Evolutionary conservation across 495 filamentous ascomycete species (phyloP).

Genomic region (Paragyromitra xinjiangensis): DNA sequence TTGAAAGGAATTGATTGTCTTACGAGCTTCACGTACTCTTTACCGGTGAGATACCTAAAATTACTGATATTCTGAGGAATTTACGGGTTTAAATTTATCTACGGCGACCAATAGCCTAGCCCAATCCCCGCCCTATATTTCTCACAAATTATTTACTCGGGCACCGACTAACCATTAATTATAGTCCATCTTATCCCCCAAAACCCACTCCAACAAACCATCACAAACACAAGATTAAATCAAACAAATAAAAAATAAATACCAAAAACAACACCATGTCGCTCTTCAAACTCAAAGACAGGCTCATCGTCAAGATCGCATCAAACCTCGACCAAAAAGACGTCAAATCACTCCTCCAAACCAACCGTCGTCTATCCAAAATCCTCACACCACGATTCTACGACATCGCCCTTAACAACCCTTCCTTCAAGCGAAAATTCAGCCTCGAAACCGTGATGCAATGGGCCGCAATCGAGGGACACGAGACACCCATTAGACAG

Average conservation of each 20-base stretch:
- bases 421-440: constrained; percentile 12
- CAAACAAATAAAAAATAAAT: background rate
- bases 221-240: background rate
- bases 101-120: background rate
- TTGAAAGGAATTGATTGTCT: constrained; percentile 6
- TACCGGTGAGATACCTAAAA: constrained; percentile 10
- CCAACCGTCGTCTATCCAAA: constrained; percentile 35
- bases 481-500: constrained; percentile 31
- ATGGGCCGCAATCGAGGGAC: constrained; percentile 41
- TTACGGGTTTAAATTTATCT: constrained; percentile 2
- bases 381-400: constrained; percentile 37
- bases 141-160: background rate
- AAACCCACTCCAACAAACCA: background rate
- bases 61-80: background rate
- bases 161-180: constrained; percentile 9
- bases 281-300: constrained; percentile 18
- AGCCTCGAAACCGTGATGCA: constrained; percentile 39
- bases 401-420: constrained; percentile 34
- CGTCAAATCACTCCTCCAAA: constrained; percentile 35
- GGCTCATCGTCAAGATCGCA: constrained; percentile 15
- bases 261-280: constrained; percentile 19
- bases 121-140: constrained; percentile 1
- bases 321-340: constrained; percentile 26
- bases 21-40: constrained; percentile 2
- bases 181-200: constrained; percentile 4